A percentile compares a stretch with the other conserved stretches of the same genome.
These are phyloP conservation scores for Wallemia ichthyophaga DNA, from an alignment of 1,284 basidiomycete species.

Conservation along the genomic window DNA sequence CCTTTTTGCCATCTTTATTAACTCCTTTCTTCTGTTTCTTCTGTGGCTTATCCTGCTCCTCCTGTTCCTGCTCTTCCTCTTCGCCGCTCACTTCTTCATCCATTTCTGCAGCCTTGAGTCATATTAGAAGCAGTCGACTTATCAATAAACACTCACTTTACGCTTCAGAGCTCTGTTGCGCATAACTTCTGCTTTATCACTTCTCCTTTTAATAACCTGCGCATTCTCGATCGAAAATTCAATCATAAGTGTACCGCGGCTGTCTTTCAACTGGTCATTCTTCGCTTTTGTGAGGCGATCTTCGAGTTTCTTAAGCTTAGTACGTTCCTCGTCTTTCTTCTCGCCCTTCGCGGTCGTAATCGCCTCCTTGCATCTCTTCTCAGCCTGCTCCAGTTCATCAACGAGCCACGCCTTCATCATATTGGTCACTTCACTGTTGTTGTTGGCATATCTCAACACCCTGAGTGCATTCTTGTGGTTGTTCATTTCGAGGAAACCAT, in stretches of 20 bases:
- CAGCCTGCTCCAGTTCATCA: slow-evolving; percentile 38
- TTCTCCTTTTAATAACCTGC: slow-evolving; percentile 44
- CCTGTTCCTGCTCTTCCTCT: slow-evolving; percentile 6
- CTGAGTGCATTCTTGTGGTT: slow-evolving; percentile 65
- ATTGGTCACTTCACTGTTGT: slow-evolving; percentile 32
- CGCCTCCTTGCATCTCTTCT: slow-evolving; percentile 27
- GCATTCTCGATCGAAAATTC: slow-evolving; percentile 86
- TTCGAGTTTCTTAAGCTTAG: slow-evolving; percentile 8
- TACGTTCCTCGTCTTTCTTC: slow-evolving; percentile 4
- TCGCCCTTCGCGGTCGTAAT: slow-evolving; percentile 13
- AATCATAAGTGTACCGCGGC: slow-evolving; percentile 37
- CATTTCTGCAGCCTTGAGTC: neutral
- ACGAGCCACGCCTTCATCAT: slow-evolving; percentile 56
- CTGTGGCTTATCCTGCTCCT: slow-evolving; percentile 6
- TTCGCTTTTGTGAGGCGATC: slow-evolving; percentile 6
- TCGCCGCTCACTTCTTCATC: neutral
- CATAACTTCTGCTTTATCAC: slow-evolving; percentile 17
- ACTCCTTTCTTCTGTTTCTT: slow-evolving; percentile 2
- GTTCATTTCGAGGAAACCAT: slow-evolving; percentile 80
- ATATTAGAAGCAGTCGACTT: neutral
- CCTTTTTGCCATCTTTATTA: slow-evolving; percentile 1
- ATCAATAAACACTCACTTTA: slow-evolving; percentile 5
- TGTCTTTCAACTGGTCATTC: slow-evolving; percentile 25
- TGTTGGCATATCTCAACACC: slow-evolving; percentile 79
- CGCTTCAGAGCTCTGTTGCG: slow-evolving; percentile 8